Base-by-base conservation (phyloP, 2,329 filamentous ascomycete species). In the Bipolaris victoriae region DNA sequence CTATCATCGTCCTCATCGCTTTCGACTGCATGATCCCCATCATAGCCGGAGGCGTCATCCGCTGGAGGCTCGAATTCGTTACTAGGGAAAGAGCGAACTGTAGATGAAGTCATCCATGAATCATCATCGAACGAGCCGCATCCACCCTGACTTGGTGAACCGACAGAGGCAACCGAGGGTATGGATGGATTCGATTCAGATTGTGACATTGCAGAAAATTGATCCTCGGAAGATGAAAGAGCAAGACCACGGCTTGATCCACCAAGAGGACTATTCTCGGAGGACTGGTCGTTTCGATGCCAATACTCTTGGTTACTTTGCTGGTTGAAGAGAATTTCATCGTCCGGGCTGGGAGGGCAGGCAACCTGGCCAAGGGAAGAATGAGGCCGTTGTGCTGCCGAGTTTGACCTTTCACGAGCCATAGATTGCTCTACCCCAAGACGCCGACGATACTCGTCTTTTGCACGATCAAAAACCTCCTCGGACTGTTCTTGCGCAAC, bases 171-270 rank as follows among this genome's bases (percentile, higher is more conserved):
- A 15, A 81, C 77, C 7, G 81, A 83, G 1, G 81, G 81, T 22
- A 83, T 81, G 1, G 81, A 83, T 10, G 81, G 81, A 54, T 82
- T 80, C 9, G 80, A 82, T 7, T 80, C 79, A 5, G 79, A 81
- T 63, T 81, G 80, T 22, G 81, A 82, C 57, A 81, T 80, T 36
- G 79, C 79, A 11, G 77, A 77, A 49, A 83, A 78, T 41, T 78
- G 77, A 49, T 79, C 77, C 39, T 82, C 80, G 5, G 80, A 82
- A 5, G 80, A 81, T 64, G 77, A 81, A 13, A 80, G 81, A 4
- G 76, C 73, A 49, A 75, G 43, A 18, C 66, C 66, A 49, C 67
- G 60, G 54, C 67, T 66, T 58, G 52, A 66, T 56, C 57, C 66
- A 51, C 70, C 69, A 20, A 73, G 73, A 40, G 79, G 77, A 58